Conservation (phyloP, 139 green algal species). For the Raphidocelis subcapitata region DNA sequence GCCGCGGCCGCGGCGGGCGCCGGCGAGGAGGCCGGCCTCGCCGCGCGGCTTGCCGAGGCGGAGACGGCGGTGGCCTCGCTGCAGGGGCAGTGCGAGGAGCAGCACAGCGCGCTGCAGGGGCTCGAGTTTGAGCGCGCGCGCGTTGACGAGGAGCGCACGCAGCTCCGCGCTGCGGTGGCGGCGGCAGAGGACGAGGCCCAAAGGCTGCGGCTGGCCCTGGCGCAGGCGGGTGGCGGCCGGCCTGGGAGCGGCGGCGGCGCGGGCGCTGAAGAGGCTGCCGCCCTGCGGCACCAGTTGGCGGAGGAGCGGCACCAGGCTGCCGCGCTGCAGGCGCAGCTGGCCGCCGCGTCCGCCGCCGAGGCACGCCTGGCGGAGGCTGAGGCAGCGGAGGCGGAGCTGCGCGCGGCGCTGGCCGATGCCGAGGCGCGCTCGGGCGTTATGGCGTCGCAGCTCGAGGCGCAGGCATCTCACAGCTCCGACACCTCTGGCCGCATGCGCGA, state of each 20-base stretch:
- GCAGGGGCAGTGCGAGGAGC: conserved; percentile 1
- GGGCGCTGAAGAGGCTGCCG: neutral
- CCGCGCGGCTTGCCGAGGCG: too few species aligned
- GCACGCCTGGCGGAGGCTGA: neutral
- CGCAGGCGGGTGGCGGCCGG: neutral
- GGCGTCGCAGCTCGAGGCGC: too few species aligned
- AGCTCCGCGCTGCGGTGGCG: neutral
- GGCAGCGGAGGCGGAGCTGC: conserved; percentile 2
- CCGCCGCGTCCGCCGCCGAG: neutral
- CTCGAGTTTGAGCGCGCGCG: neutral
- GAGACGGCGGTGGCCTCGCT: too few species aligned
- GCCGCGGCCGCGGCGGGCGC: neutral
- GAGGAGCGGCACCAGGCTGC: neutral
- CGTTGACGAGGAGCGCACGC: neutral
- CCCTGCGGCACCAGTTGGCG: conserved; percentile 1
- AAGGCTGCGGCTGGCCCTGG: neutral
- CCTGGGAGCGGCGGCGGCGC: conserved; percentile 5
- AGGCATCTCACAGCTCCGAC: too few species aligned
- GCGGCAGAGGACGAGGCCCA: neutral
- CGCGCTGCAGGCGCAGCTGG: neutral
- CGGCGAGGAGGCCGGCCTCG: neutral
- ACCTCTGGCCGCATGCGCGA: too few species aligned
- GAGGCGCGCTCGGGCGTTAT: neutral
- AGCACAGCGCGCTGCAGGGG: neutral
- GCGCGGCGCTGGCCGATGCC: neutral